Evolutionary conservation across 108 stramenopile genomes (phyloP), one percentile per base, ranked within the genome.

Genomic region (Asterionellopsis glacialis): DNA sequence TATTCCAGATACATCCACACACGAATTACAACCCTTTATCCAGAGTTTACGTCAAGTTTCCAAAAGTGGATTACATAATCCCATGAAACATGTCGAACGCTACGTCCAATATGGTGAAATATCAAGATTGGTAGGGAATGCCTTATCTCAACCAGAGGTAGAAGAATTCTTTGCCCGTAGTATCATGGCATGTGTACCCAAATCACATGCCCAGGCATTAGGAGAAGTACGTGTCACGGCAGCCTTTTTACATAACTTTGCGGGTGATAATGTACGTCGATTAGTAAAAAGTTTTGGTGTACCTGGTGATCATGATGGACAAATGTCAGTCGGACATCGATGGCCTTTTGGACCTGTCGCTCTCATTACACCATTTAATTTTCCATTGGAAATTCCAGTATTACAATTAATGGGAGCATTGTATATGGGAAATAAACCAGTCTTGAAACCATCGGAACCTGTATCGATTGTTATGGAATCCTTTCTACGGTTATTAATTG

Each of bases 341-440:
- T 97, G 93, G 94, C 98, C 98, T 0, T 99, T 85, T 68, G 98
- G 98, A 22, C 85, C 96, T 0, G 94, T 96, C 9, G 95, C 92
- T 5, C 71, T 99, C 24, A 77, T 99, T 21, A 81, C 93, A 16
- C 98, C 98, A 9, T 99, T 99, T 73, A 99, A 99, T 64, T 97
- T 97, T 64, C 93, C 94, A 3, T 52, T 97, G 55, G 97, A 97
- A 68, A 97, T 97, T 70, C 94, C 96, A 3, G 93, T 91, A 10
- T 75, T 97, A 54, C 98, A 99, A 72, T 59, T 96, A 27, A 97
- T 99, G 96, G 97, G 97, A 21, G 90, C 98, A 9, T 74, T 99
- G 16, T 97, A 78, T 79, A 99, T 99, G 98, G 98, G 98, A 10
- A 99, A 99, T 82, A 97, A 98, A 64, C 91, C 93, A 0, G 80